Conservation (phyloP, 148 eudicot genomes). For the Dianthus caryophyllus region DNA sequence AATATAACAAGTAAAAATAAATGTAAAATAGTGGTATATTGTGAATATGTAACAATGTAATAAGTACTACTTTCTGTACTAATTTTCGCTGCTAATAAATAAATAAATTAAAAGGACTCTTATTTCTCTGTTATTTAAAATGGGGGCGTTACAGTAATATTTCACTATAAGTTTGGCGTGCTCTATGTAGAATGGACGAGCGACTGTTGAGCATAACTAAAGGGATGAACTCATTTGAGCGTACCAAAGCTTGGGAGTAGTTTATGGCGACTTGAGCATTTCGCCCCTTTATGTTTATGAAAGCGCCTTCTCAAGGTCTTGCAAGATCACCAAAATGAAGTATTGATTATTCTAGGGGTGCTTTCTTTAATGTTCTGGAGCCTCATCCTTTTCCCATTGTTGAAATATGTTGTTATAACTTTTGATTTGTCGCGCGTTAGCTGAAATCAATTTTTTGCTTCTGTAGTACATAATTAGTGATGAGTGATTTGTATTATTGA, state of each 20-base stretch:
- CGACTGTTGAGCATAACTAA: slow-evolving; percentile 7
- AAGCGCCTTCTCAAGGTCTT: slow-evolving; percentile 35
- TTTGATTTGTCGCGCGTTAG: too few relatives aligned
- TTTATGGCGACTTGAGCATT: slow-evolving; percentile 43
- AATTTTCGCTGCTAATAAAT: too few relatives aligned
- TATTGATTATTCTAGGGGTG: slow-evolving; percentile 38
- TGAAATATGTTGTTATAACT: slow-evolving; percentile 40
- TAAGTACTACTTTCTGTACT: too few relatives aligned
- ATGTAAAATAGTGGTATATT: too few relatives aligned
- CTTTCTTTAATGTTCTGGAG: slow-evolving; percentile 51
- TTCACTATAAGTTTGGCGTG: slow-evolving; percentile 1
- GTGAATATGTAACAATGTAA: too few relatives aligned
- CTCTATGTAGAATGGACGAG: slow-evolving; percentile 27
- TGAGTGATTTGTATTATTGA: too few relatives aligned
- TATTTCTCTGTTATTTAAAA: too few relatives aligned
- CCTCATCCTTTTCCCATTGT: slow-evolving; percentile 34
- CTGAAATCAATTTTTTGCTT: too few relatives aligned
- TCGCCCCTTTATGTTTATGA: slow-evolving; percentile 50
- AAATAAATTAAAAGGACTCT: too few relatives aligned
- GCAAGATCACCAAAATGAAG: slow-evolving; percentile 33
- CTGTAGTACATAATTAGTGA: too few relatives aligned
- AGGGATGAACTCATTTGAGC: slow-evolving; percentile 32
- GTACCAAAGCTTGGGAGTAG: slow-evolving; percentile 49
- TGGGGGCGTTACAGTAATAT: too few relatives aligned
- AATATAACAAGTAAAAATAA: too few relatives aligned